Percentiles rank a stretch among this genome's conserved stretches.
These are phyloP conservation scores for Colletotrichum navitas DNA, from an alignment of 2,329 filamentous ascomycete species.

Conservation along the genomic window DNA sequence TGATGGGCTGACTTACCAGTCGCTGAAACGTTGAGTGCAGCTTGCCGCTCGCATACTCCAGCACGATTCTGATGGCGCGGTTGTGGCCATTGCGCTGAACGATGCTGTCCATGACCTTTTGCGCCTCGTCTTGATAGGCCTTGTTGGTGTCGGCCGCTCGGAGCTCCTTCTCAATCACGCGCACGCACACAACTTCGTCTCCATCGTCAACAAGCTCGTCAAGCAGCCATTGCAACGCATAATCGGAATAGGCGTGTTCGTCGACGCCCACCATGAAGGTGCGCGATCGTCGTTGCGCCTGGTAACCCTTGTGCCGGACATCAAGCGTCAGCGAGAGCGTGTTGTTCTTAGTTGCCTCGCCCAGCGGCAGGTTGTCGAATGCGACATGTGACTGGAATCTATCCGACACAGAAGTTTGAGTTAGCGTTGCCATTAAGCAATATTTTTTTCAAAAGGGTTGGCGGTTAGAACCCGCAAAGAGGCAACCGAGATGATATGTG, in stretches of 20 bases:
- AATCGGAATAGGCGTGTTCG: constrained; percentile 91
- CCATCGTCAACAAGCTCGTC: constrained; percentile 94
- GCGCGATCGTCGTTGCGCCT: constrained; percentile 81
- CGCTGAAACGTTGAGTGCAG: constrained; percentile 91
- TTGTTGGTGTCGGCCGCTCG: constrained; percentile 72
- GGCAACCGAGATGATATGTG: too few relatives aligned
- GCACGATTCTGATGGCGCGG: constrained; percentile 84
- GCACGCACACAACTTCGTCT: constrained; percentile 91
- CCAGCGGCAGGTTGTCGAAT: constrained; percentile 70
- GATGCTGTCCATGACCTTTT: constrained; percentile 79
- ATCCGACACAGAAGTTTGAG: constrained; percentile 49
- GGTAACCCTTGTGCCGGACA: constrained; percentile 87
- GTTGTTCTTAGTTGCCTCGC: constrained; percentile 71
- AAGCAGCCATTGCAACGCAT: constrained; percentile 91
- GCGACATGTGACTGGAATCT: constrained; percentile 72
- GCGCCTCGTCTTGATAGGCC: constrained; percentile 79
- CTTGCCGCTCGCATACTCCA: constrained; percentile 91
- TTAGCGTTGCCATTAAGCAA: constrained; percentile 60
- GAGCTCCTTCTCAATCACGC: constrained; percentile 87
- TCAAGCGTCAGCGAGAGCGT: constrained; percentile 82
- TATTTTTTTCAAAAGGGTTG: neutral
- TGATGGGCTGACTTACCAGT: constrained; percentile 72
- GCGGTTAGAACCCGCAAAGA: neutral
- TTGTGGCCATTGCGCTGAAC: constrained; percentile 83
- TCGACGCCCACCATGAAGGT: constrained; percentile 94